A percentile compares a stretch with the other conserved stretches of the same genome.
phyloP scores from a whole-genome alignment of 2,329 filamentous ascomycete genomes.

The Coniella lustricola region DNA sequence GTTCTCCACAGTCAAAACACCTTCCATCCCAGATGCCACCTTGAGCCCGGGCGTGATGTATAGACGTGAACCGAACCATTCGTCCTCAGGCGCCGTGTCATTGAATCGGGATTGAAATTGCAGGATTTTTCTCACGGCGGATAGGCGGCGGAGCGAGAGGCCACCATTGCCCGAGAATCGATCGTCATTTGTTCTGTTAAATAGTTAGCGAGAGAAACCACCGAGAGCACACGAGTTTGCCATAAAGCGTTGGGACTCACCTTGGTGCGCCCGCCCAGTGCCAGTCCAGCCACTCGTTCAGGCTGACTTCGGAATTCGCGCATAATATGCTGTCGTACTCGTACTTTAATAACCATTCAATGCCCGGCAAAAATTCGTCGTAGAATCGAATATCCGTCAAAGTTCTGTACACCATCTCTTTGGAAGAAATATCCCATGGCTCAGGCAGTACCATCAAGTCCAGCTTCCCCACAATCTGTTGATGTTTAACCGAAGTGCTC shows the following conservation, averaged over 20 bases:
- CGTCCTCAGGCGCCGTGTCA: slow-evolving; percentile 44
- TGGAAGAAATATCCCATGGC: slow-evolving; percentile 42
- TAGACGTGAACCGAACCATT: slow-evolving; percentile 48
- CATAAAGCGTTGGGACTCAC: slow-evolving; percentile 24
- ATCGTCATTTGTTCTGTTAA: slow-evolving; percentile 17
- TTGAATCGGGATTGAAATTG: slow-evolving; percentile 37
- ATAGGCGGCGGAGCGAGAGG: slow-evolving; percentile 45
- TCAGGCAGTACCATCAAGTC: slow-evolving; percentile 44
- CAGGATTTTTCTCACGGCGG: slow-evolving; percentile 45
- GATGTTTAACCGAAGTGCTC: slow-evolving; percentile 30
- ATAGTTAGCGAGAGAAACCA: not conserved
- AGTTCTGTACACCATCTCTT: slow-evolving; percentile 47
- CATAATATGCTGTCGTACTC: slow-evolving; percentile 50
- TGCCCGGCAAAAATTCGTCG: slow-evolving; percentile 38
- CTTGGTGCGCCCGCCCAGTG: slow-evolving; percentile 46
- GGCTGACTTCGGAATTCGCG: slow-evolving; percentile 39
- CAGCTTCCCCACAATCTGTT: slow-evolving; percentile 40
- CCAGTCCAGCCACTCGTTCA: slow-evolving; percentile 45
- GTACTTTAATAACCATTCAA: slow-evolving; percentile 49
- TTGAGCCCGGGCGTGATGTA: slow-evolving; percentile 40
- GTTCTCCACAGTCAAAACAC: slow-evolving; percentile 21
- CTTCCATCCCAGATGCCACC: slow-evolving; percentile 31
- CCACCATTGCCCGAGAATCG: slow-evolving; percentile 46
- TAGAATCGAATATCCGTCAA: slow-evolving; percentile 47
- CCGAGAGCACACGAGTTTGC: no score